Evolutionary conservation across 1,139 yeast genomes (phyloP).

Genomic region (Debaryomyces subglobosus): DNA sequence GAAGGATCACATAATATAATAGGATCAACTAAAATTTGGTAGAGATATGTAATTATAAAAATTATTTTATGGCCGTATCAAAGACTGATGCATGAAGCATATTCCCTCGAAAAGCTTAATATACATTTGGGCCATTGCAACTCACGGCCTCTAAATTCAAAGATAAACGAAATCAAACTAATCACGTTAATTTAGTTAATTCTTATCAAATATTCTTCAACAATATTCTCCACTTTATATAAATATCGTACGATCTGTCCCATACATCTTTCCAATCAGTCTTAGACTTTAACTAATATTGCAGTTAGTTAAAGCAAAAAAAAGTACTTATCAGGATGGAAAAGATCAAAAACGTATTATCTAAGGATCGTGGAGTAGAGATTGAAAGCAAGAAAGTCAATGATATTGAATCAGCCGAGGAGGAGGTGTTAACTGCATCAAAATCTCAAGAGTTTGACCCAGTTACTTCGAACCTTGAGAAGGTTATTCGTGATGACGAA

Average conservation of each 20-base stretch:
- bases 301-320: background rate
- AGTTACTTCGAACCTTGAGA: conserved; percentile 31
- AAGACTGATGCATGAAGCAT: background rate
- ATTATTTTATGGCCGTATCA: background rate
- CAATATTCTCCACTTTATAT: conserved; percentile 83
- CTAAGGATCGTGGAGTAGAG: background rate
- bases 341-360: background rate
- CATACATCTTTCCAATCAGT: conserved; percentile 84
- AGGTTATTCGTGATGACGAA: conserved; percentile 37
- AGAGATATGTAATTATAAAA: background rate
- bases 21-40: background rate
- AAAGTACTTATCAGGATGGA: background rate
- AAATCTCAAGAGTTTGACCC: conserved; percentile 42
- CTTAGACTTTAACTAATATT: conserved; percentile 79
- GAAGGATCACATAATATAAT: background rate
- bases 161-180: background rate
- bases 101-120: background rate
- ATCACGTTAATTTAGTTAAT: conserved; percentile 1
- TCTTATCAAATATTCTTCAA: background rate
- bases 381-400: background rate
- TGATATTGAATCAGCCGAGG: conserved; percentile 5
- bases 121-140: background rate
- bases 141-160: conserved; percentile 1
- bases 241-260: conserved; percentile 86
- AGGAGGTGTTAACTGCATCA: conserved; percentile 16